phyloP scores from a whole-genome alignment of 2,329 filamentous ascomycete species.

The Aspergillaceae sp. region DNA sequence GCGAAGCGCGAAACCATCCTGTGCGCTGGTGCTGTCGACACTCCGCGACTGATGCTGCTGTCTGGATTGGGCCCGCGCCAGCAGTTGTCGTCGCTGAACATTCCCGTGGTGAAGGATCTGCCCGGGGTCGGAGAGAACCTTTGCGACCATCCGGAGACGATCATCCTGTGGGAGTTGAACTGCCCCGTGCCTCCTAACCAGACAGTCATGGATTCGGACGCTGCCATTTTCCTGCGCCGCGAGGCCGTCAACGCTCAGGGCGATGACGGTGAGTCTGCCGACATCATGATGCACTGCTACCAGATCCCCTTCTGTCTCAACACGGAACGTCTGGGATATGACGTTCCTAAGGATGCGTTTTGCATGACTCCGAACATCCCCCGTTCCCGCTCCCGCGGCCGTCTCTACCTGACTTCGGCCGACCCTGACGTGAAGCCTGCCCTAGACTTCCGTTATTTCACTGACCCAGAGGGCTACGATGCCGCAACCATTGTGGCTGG shows the following conservation, averaged over 20 bases:
- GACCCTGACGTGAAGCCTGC: slow-evolving; percentile 72
- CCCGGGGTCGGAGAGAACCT: slow-evolving; percentile 58
- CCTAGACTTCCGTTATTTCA: slow-evolving; percentile 84
- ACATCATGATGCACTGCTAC: slow-evolving; percentile 96
- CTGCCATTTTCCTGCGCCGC: slow-evolving; percentile 77
- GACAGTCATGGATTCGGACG: slow-evolving; percentile 87
- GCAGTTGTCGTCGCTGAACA: slow-evolving; percentile 43
- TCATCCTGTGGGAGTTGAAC: slow-evolving; percentile 72
- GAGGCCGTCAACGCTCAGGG: slow-evolving; percentile 61
- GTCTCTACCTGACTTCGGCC: slow-evolving; percentile 65
- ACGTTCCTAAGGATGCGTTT: slow-evolving; percentile 65
- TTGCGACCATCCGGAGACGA: slow-evolving; percentile 56
- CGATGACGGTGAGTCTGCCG: slow-evolving; percentile 65
- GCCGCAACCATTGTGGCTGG: slow-evolving; percentile 71
- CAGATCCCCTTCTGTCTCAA: slow-evolving; percentile 89
- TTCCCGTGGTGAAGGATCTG: slow-evolving; percentile 52
- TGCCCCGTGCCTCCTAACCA: slow-evolving; percentile 67
- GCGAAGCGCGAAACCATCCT: slow-evolving; percentile 70
- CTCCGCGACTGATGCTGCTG: slow-evolving; percentile 57
- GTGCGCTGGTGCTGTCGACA: slow-evolving; percentile 72
- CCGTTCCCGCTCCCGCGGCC: slow-evolving; percentile 67
- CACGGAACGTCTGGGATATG: slow-evolving; percentile 70
- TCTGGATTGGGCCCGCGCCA: slow-evolving; percentile 46
- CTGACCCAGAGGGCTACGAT: slow-evolving; percentile 76
- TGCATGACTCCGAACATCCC: slow-evolving; percentile 93